Evolutionary conservation across 1,284 basidiomycete species (phyloP), one percentile per base, ranked within the genome.

Genomic region (Fomitopsis palustris): DNA sequence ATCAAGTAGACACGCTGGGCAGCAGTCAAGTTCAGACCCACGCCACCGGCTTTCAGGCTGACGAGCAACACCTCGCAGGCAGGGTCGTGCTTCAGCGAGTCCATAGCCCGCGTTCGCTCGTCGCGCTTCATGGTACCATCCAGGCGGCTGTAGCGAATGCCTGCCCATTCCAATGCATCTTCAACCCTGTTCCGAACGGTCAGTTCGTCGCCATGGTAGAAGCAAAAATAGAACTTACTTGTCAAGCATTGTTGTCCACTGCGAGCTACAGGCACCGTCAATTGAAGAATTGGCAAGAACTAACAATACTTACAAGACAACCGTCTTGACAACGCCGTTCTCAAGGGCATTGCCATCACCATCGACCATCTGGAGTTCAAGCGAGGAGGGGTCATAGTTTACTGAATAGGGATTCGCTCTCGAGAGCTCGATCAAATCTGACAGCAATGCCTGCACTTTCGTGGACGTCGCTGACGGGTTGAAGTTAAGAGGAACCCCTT

Each of bases 101-200:
- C 92, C 86, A 99, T 95, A 1, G 96, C 92, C 58, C 84, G 82
- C 10, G 88, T 91, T 21, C 97, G 86, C 55, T 96, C 93, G 57
- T 97, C 95, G 60, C 96, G 90, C 69, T 92, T 92, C 93, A 98
- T 99, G 1, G 93, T 93, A 0, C 97, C 97, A 74, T 99, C 97
- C 37, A 99, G 77, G 45, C 96, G 87, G 67, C 93, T 90, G 71
- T 93, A 96, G 27, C 83, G 83, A 69, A 98, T 98, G 42, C 84
- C 82, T 27, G 87, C 84, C 38, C 85, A 80, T 64, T 92, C 88
- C 37, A 98, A 78, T 33, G 95, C 95, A 67, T 96, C 95, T 72
- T 95, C 95, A 60, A 98, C 85, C 69, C 93, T 80, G 64, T 62
- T 65, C 57, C 47, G 55, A 17, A 33, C 57, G 39, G 47, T 69